A percentile compares a stretch with the other conserved stretches of the same genome.
phyloP scores from a whole-genome alignment of 441 rosid species.

The Cnidoscolus chayamansa region DNA sequence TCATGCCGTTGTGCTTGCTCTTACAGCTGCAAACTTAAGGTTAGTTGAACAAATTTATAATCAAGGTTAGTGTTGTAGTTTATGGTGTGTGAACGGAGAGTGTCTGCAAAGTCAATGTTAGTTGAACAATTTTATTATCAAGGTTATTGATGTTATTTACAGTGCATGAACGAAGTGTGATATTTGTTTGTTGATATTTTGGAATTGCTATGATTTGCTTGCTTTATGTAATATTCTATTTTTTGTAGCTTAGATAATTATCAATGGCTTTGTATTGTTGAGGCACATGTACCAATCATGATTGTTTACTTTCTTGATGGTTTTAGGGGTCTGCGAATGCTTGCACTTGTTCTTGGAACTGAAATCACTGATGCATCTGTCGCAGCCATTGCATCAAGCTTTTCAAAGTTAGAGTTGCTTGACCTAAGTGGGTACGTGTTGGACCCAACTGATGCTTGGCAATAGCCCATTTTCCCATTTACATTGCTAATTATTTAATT shows the following conservation, averaged over 20 bases:
- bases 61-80: no score
- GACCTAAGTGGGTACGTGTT: constrained; percentile 93
- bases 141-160: not conserved
- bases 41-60: constrained; percentile 24
- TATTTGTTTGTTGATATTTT: constrained; percentile 6
- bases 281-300: constrained; percentile 12
- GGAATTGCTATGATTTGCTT: not conserved
- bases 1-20: constrained; percentile 65
- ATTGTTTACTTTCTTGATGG: constrained; percentile 12
- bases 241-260: not conserved
- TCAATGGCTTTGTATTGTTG: not conserved
- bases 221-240: not conserved
- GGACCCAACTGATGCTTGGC: constrained; percentile 3
- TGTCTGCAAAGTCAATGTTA: constrained; percentile 61
- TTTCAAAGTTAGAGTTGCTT: constrained; percentile 73
- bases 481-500: constrained; percentile 15
- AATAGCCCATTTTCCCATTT: not conserved
- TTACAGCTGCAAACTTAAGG: constrained; percentile 72
- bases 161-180: no score
- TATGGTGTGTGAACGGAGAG: not conserved
- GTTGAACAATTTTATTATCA: constrained; percentile 6
- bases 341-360: constrained; percentile 89
- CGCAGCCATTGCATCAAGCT: constrained; percentile 80
- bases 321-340: constrained; percentile 81
- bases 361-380: constrained; percentile 89